Conservation (phyloP, 2,329 filamentous ascomycete genomes). For the Ophiocordyceps camponoti-leonardi region DNA sequence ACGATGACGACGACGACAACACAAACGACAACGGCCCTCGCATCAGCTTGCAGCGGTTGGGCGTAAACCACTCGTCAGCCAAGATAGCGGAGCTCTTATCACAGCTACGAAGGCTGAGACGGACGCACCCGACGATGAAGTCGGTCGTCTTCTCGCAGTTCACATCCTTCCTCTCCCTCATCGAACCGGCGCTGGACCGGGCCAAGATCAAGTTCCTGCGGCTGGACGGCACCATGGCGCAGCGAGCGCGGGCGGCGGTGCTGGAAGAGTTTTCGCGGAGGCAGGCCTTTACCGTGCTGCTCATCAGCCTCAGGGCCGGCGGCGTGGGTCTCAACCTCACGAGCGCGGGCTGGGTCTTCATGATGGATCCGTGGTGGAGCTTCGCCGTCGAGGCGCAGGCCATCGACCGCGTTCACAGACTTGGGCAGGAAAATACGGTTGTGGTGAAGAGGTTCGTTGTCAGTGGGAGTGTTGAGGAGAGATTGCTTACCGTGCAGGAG, state of each 20-base stretch:
- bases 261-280: slow-evolving; percentile 50
- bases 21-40: slow-evolving; percentile 9
- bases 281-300: slow-evolving; percentile 51
- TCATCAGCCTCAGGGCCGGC: slow-evolving; percentile 75
- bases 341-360: slow-evolving; percentile 74
- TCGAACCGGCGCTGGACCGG: slow-evolving; percentile 60
- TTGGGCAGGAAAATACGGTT: slow-evolving; percentile 82
- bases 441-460: slow-evolving; percentile 79
- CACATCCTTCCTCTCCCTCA: slow-evolving; percentile 85
- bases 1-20: slow-evolving; percentile 20
- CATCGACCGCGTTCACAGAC: slow-evolving; percentile 91
- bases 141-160: slow-evolving; percentile 95
- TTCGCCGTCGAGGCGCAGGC: slow-evolving; percentile 94
- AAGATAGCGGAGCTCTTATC: slow-evolving; percentile 71
- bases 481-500: slow-evolving; percentile 88
- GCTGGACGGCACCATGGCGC: slow-evolving; percentile 78
- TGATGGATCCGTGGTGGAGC: slow-evolving; percentile 99
- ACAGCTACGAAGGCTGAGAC: slow-evolving; percentile 53
- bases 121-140: slow-evolving; percentile 53
- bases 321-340: slow-evolving; percentile 91
- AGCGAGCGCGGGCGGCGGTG: slow-evolving; percentile 67
- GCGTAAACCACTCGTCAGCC: slow-evolving; percentile 56
- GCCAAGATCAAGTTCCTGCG: slow-evolving; percentile 67
- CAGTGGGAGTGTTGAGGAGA: slow-evolving; percentile 78
- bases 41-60: slow-evolving; percentile 43